Conservation (phyloP, 305 asterid genomes). For the Fraxinus greggii region DNA sequence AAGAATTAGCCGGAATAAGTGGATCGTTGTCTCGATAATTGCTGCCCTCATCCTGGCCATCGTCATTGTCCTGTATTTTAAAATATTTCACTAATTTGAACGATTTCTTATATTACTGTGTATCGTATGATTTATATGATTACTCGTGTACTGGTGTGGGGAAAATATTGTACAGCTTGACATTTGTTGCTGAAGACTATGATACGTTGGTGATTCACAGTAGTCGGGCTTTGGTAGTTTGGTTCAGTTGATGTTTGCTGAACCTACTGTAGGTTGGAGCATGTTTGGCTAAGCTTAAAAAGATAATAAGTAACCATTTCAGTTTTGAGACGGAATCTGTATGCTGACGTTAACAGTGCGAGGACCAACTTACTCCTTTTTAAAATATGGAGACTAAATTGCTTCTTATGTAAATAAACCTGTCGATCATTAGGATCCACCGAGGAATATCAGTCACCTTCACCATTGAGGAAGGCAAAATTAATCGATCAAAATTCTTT, state of each 20-base stretch:
- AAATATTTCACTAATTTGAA: constrained; percentile 47
- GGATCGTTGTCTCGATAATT: constrained; percentile 73
- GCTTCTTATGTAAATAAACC: neutral
- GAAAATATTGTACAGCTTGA: constrained; percentile 34
- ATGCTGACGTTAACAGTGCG: neutral
- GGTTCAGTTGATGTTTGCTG: neutral
- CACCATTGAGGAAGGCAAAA: neutral
- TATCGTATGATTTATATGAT: constrained; percentile 17
- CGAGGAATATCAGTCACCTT: neutral
- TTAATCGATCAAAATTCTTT: neutral
- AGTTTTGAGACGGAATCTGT: neutral
- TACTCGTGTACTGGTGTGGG: constrained; percentile 17
- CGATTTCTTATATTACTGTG: constrained; percentile 25
- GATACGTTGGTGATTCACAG: neutral
- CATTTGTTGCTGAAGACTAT: constrained; percentile 24
- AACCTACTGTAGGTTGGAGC: neutral
- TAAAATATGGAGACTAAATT: neutral
- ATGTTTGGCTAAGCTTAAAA: neutral
- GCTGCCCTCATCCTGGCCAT: constrained; percentile 73
- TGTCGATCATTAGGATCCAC: neutral
- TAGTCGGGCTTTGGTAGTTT: neutral
- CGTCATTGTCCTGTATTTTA: constrained; percentile 66
- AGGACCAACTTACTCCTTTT: neutral
- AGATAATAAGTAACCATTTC: neutral
- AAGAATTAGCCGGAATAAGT: constrained; percentile 82